Base-by-base conservation (phyloP, 345 rosid species). In the Xanthoceras sorbifolium region DNA sequence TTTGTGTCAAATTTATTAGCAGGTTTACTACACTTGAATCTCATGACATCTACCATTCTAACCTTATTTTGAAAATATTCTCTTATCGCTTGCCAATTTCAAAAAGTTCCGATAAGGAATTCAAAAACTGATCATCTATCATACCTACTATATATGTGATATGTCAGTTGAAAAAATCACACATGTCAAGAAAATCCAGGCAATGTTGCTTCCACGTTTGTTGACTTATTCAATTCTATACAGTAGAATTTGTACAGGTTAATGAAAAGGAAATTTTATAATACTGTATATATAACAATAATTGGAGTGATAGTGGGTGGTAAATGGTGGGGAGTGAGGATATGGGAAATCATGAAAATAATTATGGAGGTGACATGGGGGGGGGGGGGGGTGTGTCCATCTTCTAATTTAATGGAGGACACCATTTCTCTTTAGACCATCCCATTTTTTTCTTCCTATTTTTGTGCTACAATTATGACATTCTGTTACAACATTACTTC, bases 161-260 rank as follows among this genome's bases (percentile, higher is more conserved):
- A 26, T 62, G 52, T 69, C 72, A 69, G 60, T 69, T 46, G n/a
- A n/a, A 28, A 57, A 69, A n/a, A 11, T 38, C 69, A 65, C 69
- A 65, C 29, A 38, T 36, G 2, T 38, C 48, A 65, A 65, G 69
- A 65, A 69, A 46, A 29, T 31, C 44, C 1, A 52, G 28, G 14
- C 44, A 18, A 28, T 28, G 18, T 15, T 17, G 15, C 34, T 18
- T 31, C 0, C 72, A 44, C 6, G 15, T 31, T 29, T 29, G 26
- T 54, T 50, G 28, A 31, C 46, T 52, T 70, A 40, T 70, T 50
- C 63, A 29, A 20, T n/a, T n/a, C n/a, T 15, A 15, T 1, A 34
- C 32, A 20, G n/a, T 32, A 20, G 55, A 50, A 50, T 50, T 50
- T 9, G 20, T 50, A 50, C 55, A 11, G n/a, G n/a, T n/a, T n/a